Base-by-base conservation (phyloP, 1,284 basidiomycete species). In the Irpex rosettiformis region DNA sequence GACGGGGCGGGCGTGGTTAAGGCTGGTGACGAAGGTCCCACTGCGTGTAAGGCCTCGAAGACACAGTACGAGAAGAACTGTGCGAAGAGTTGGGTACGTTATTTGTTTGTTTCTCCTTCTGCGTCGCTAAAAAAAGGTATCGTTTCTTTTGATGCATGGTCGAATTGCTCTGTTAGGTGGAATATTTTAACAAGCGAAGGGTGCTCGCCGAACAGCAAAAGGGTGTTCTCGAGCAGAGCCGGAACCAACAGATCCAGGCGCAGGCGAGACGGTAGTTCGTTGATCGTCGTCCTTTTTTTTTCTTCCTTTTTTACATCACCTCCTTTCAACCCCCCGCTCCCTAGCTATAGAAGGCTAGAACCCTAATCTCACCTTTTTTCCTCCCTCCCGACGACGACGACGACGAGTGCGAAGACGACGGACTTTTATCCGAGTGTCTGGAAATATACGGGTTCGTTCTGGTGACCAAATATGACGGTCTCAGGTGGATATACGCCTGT, bases 161-260 rank as follows among this genome's bases (percentile, higher is more conserved):
- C 11, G 43, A 30, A 40, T 33, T 5, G 29, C 43, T 16, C 25
- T 54, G 52, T 37, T 24, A 93, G 91, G 85, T 93, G 66, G 87
- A 88, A 30, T 93, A 93, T 69, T 93, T 93, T 67, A 92, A 93
- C 74, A 88, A 89, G 68, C 81, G 90, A 37, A 78, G 91, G 55
- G 80, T 91, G 27, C 81, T 91, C 57, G 86, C 82, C 16, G 88
- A 88, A 61, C 82, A 84, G 57, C 89, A 91, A 71, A 86, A 86
- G 65, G 82, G 83, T 52, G 76, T 85, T 57, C 76, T 89, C 25
- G 80, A 80, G 10, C 82, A 84, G 65, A 79, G 79, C 13, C 77
- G 76, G 58, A 75, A 72, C 22, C 85, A 88, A 66, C 74, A 78
- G 13, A 73, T 77, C 57, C 73, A 77, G 24, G 70, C 77, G 22